Conservation (phyloP, 345 rosid species). For the Raphanus sativus region DNA sequence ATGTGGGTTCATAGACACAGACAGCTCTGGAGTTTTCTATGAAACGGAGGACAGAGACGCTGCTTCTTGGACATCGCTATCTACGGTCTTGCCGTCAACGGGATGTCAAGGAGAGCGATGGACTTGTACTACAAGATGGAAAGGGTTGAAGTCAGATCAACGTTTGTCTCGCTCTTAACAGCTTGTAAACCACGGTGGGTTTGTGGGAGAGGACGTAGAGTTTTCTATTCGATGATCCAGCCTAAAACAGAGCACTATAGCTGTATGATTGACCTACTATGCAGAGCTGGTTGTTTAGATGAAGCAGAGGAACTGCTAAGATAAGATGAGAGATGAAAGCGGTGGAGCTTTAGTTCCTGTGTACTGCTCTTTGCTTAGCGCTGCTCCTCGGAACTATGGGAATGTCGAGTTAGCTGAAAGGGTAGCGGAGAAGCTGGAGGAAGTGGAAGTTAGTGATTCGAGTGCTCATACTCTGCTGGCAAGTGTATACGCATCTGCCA, state of each 20-base stretch:
- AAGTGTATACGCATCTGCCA: constrained; percentile 53
- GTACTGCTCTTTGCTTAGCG: constrained; percentile 68
- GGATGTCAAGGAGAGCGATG: constrained; percentile 57
- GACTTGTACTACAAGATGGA: constrained; percentile 63
- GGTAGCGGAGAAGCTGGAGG: constrained; percentile 47
- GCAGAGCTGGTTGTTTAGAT: constrained; percentile 64
- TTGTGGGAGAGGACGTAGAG: constrained; percentile 60
- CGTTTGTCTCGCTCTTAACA: constrained; percentile 47
- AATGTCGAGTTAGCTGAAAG: constrained; percentile 62
- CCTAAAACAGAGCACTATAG: constrained; percentile 69
- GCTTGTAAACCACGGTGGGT: constrained; percentile 84
- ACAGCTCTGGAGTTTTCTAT: constrained; percentile 55
- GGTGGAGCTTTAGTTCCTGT: constrained; percentile 46
- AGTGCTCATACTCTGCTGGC: constrained; percentile 63
- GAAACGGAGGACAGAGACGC: constrained; percentile 51
- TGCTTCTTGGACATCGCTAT: constrained; percentile 66
- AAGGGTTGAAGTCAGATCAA: constrained; percentile 36
- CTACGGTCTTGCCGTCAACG: constrained; percentile 67
- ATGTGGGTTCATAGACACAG: constrained; percentile 59
- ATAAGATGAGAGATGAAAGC: constrained; percentile 37
- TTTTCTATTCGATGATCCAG: constrained; percentile 52
- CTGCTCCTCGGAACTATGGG: constrained; percentile 60
- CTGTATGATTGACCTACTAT: constrained; percentile 63
- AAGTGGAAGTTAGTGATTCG: constrained; percentile 53
- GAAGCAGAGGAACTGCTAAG: constrained; percentile 66